A percentile compares a stretch with the other conserved stretches of the same genome.
Evolutionary conservation across 148 eudicot genomes (phyloP).

Genomic region (Rhododendron kiyosumense): DNA sequence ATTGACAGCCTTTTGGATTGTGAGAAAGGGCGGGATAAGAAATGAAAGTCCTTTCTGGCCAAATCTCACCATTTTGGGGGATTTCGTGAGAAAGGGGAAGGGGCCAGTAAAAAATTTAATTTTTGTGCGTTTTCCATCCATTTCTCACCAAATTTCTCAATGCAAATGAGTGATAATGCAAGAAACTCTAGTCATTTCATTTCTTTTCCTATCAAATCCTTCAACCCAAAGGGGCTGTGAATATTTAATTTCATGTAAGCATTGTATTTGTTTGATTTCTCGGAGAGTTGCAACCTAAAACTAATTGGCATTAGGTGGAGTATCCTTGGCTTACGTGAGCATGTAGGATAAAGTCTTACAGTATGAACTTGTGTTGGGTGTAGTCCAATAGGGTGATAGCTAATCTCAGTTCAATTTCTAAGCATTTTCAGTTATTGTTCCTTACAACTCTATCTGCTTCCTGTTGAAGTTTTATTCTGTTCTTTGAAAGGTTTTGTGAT

Average conservation of each 20-base stretch:
- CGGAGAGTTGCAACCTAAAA: not conserved
- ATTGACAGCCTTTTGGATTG: not conserved
- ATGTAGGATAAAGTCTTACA: not conserved
- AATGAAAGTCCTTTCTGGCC: too few relatives aligned
- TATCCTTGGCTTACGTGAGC: not conserved
- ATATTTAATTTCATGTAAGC: not conserved
- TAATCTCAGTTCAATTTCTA: not conserved
- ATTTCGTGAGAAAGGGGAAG: not conserved
- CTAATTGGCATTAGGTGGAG: not conserved
- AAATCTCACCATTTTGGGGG: too few relatives aligned
- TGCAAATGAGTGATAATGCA: not conserved
- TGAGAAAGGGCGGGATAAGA: too few relatives aligned
- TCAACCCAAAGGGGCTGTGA: not conserved
- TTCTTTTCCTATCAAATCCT: not conserved
- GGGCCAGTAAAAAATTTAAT: not conserved
- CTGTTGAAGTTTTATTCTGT: not conserved
- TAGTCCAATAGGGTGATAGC: not conserved
- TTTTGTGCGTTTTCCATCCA: not conserved
- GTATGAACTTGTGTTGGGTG: not conserved
- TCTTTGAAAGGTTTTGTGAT: slow-evolving; percentile 22
- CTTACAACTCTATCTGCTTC: too few relatives aligned
- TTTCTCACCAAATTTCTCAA: not conserved
- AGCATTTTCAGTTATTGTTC: not conserved
- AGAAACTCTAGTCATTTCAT: not conserved
- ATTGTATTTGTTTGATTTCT: not conserved